Conservation (phyloP, 768 basidiomycete genomes). For the Leccinum broughii region DNA sequence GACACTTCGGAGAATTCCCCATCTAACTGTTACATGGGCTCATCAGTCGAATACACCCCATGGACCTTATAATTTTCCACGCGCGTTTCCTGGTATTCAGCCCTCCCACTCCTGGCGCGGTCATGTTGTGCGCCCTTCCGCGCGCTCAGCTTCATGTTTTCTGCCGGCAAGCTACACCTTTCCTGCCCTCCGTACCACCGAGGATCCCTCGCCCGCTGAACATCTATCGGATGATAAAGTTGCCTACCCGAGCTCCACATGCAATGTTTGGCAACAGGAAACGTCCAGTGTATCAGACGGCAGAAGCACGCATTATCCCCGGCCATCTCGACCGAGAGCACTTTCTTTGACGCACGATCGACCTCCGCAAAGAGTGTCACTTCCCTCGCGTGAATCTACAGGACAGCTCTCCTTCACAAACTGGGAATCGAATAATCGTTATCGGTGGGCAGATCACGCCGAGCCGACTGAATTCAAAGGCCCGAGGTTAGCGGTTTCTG, state of each 20-base stretch:
- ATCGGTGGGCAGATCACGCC: conserved; percentile 21
- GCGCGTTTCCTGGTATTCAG: conserved; percentile 8
- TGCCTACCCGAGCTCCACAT: conserved; percentile 1
- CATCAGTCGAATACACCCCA: conserved; percentile 48
- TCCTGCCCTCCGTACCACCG: conserved; percentile 9
- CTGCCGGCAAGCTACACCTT: conserved; percentile 20
- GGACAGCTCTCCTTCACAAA: conserved; percentile 28
- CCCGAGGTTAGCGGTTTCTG: conserved; percentile 16
- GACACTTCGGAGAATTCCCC: conserved; percentile 70
- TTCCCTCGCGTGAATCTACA: conserved; percentile 30
- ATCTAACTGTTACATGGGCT: conserved; percentile 78
- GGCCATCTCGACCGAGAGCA: conserved; percentile 29
- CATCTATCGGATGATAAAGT: conserved; percentile 1
- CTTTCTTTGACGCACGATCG: conserved; percentile 30
- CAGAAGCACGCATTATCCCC: conserved; percentile 8
- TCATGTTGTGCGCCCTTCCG: conserved; percentile 7
- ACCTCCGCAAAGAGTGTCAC: conserved; percentile 16
- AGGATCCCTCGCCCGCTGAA: background rate
- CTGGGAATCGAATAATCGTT: conserved; percentile 27
- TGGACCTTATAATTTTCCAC: conserved; percentile 14
- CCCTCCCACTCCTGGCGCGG: conserved; percentile 23
- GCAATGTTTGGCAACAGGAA: conserved; percentile 20
- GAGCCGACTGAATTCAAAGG: conserved; percentile 15
- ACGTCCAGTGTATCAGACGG: background rate
- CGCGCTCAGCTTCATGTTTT: conserved; percentile 18